These are phyloP conservation scores for Starmerella vitae DNA, from an alignment of 805 yeast species.

Conservation along the genomic window DNA sequence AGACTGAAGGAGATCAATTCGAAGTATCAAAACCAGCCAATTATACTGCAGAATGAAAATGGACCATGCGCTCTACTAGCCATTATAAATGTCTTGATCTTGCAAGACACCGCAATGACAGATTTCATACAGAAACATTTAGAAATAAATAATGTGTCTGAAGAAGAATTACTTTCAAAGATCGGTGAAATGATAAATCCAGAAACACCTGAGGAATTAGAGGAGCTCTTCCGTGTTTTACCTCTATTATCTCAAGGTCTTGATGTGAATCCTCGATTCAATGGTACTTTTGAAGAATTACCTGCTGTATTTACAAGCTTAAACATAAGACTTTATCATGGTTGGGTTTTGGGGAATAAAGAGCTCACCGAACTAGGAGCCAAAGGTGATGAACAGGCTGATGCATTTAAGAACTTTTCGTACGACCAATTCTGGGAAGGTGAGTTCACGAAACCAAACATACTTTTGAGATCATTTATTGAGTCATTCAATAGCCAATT, in stretches of 20 bases:
- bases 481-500: conserved; percentile 59
- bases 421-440: conserved; percentile 44
- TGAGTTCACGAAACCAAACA: conserved; percentile 41
- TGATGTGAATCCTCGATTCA: conserved; percentile 55
- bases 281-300: conserved; percentile 44
- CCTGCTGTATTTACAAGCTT: conserved; percentile 47
- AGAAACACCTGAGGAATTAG: conserved; percentile 25
- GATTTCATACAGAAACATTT: conserved; percentile 1
- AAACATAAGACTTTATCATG: conserved; percentile 57
- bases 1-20: conserved; percentile 1
- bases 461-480: conserved; percentile 37
- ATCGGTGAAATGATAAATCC: conserved; percentile 15
- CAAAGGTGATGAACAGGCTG: conserved; percentile 24
- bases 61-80: conserved; percentile 88
- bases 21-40: conserved; percentile 18
- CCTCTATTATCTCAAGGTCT: conserved; percentile 61
- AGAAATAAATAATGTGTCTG: neutral
- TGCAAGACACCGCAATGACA: conserved; percentile 30
- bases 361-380: conserved; percentile 28
- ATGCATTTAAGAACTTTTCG: conserved; percentile 17
- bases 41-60: conserved; percentile 62
- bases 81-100: conserved; percentile 51
- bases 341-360: conserved; percentile 43
- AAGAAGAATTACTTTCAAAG: conserved; percentile 4
- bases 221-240: conserved; percentile 36